These are phyloP conservation scores for Mantamonas sphyraenae DNA, from an alignment of 78 protist species.

Conservation along the genomic window DNA sequence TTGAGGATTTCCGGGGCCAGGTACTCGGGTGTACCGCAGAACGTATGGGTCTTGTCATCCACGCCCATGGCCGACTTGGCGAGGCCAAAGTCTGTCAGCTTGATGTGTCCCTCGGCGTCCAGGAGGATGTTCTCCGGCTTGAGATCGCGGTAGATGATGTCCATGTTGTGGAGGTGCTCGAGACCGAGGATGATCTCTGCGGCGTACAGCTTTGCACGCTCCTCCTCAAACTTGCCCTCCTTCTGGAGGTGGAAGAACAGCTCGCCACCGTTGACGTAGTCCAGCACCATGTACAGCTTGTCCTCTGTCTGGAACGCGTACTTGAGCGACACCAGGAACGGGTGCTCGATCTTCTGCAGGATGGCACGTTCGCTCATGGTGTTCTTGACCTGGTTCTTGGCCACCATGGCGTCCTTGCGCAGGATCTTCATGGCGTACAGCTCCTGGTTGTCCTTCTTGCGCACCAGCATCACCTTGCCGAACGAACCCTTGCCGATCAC, in stretches of 20 bases:
- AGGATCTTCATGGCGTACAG: constrained; percentile 75
- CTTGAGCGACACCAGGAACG: constrained; percentile 77
- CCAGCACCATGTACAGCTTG: constrained; percentile 87
- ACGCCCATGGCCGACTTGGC: constrained; percentile 59
- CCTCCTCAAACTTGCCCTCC: constrained; percentile 43
- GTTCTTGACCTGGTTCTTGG: constrained; percentile 80
- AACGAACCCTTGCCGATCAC: constrained; percentile 70
- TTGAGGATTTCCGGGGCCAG: constrained; percentile 45
- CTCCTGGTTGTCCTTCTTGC: constrained; percentile 44
- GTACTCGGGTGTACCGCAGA: constrained; percentile 99
- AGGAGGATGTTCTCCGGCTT: constrained; percentile 95
- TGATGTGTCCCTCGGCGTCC: constrained; percentile 75
- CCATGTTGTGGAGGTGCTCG: constrained; percentile 67
- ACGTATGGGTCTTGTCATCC: constrained; percentile 65
- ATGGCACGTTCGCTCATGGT: constrained; percentile 63
- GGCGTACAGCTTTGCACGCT: constrained; percentile 65
- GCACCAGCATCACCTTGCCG: constrained; percentile 57
- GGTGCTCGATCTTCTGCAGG: constrained; percentile 49
- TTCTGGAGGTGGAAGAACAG: constrained; percentile 68
- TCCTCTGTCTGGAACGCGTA: constrained; percentile 83
- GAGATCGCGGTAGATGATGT: constrained; percentile 70
- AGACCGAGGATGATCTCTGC: constrained; percentile 78
- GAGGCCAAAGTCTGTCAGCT: constrained; percentile 94
- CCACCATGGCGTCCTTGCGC: constrained; percentile 33
- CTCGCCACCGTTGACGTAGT: constrained; percentile 92